Evolutionary conservation across 2,329 filamentous ascomycete species (phyloP).

Genomic region (Aspergillus caelatus): DNA sequence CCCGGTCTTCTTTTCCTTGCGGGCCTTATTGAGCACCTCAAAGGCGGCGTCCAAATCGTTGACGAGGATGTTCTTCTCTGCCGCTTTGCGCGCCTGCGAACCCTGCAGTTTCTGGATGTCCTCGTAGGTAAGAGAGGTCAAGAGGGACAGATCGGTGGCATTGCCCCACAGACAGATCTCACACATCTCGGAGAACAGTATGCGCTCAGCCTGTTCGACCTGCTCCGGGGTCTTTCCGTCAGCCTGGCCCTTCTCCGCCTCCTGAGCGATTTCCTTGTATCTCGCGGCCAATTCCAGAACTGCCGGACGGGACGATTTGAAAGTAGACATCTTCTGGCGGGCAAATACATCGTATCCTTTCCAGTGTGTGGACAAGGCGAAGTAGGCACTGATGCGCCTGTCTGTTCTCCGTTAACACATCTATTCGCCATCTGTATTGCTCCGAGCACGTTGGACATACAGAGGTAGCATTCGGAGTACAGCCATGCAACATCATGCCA

Average conservation of each 20-base stretch:
- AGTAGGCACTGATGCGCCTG: constrained; percentile 78
- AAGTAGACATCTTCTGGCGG: constrained; percentile 87
- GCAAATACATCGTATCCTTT: constrained; percentile 87
- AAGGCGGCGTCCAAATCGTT: constrained; percentile 82
- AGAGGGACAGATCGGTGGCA: constrained; percentile 87
- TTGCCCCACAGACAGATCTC: constrained; percentile 98
- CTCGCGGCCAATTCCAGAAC: constrained; percentile 79
- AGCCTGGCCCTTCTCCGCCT: constrained; percentile 59
- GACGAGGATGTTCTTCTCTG: constrained; percentile 87
- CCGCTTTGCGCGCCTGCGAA: constrained; percentile 78
- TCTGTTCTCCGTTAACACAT: constrained; percentile 37
- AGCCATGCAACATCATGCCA: constrained; percentile 92
- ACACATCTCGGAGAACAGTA: constrained; percentile 89
- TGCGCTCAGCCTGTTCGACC: constrained; percentile 68
- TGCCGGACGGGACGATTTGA: constrained; percentile 86
- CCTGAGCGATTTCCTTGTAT: constrained; percentile 72
- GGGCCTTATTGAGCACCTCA: constrained; percentile 65
- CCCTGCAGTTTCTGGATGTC: constrained; percentile 97
- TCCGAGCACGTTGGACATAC: constrained; percentile 28
- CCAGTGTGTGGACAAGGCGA: constrained; percentile 79
- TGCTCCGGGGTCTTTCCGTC: constrained; percentile 43
- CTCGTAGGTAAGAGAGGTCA: constrained; percentile 88
- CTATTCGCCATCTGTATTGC: neutral
- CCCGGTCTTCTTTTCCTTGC: constrained; percentile 60
- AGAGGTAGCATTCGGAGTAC: constrained; percentile 92